Conservation (phyloP, 495 filamentous ascomycete species). For the Annulohypoxylon maeteangense region DNA sequence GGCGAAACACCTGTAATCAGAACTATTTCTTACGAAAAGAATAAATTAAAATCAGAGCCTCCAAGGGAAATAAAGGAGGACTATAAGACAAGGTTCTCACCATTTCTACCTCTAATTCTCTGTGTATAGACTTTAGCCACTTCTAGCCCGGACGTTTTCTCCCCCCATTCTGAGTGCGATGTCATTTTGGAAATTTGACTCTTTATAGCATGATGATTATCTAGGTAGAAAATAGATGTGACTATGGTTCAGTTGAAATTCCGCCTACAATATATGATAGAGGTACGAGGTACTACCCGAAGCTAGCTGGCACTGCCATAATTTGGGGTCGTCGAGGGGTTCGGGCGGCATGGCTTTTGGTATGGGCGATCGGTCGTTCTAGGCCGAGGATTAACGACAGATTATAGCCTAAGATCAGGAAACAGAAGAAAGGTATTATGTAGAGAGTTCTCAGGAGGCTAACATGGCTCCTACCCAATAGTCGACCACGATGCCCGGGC, state of each 20-base stretch:
- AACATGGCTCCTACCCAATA: slow-evolving; percentile 23
- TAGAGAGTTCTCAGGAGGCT: slow-evolving; percentile 1
- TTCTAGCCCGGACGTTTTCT: slow-evolving; percentile 55
- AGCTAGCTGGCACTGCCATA: slow-evolving; percentile 13
- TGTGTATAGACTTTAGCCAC: slow-evolving; percentile 56
- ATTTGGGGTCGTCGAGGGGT: slow-evolving; percentile 12
- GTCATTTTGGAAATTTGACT: slow-evolving; percentile 43
- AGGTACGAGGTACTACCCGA: slow-evolving; percentile 29
- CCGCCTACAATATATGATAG: neutral
- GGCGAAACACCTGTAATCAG: slow-evolving; percentile 64
- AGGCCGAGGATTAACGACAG: slow-evolving; percentile 23
- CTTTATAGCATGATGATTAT: neutral
- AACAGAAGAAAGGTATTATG: neutral
- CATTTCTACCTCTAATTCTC: slow-evolving; percentile 51
- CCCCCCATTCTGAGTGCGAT: slow-evolving; percentile 57
- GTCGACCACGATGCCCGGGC: slow-evolving; percentile 14
- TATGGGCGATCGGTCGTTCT: slow-evolving; percentile 29
- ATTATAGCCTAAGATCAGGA: slow-evolving; percentile 40
- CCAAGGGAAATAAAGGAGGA: neutral
- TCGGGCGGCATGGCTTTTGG: slow-evolving; percentile 23
- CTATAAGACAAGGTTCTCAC: slow-evolving; percentile 25
- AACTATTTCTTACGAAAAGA: too few species aligned
- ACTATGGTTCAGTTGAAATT: neutral
- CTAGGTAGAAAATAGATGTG: neutral
- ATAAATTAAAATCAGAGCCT: slow-evolving; percentile 8